phyloP scores from a whole-genome alignment of 192 early-diverging fungal genomes.

The Gryganskiella cystojenkinii region DNA sequence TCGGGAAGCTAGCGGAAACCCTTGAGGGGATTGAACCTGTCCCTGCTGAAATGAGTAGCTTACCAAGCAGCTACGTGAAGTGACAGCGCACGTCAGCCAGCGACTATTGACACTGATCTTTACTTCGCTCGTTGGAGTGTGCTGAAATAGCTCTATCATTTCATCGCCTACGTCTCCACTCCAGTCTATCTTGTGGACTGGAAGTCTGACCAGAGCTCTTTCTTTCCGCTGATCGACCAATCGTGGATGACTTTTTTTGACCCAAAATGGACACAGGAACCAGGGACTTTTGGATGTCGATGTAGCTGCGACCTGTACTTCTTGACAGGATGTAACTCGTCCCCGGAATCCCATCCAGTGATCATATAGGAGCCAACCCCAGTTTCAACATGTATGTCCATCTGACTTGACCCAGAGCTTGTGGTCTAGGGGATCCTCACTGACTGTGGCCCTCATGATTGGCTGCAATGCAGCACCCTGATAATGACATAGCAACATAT shows the following conservation, averaged over 20 bases:
- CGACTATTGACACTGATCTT: background rate
- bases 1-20: too few species aligned
- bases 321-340: constrained; percentile 6
- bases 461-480: constrained; percentile 7
- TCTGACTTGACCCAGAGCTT: background rate
- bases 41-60: background rate
- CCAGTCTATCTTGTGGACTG: constrained; percentile 2
- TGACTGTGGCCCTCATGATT: background rate
- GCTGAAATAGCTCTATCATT: constrained; percentile 3
- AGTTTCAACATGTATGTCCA: background rate
- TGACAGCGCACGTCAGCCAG: too few species aligned
- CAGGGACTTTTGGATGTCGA: background rate
- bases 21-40: background rate
- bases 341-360: background rate
- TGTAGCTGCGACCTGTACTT: constrained; percentile 5
- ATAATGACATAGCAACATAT: background rate
- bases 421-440: background rate
- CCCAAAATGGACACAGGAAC: constrained; percentile 1
- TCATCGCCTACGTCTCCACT: constrained; percentile 4
- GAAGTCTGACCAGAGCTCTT: background rate
- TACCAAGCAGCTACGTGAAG: constrained; percentile 2
- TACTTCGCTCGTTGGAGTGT: constrained; percentile 7
- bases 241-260: background rate
- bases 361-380: constrained; percentile 1
- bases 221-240: background rate